Evolutionary conservation across 306 rosid species (phyloP).

Genomic region (Cucurbita pepo): DNA sequence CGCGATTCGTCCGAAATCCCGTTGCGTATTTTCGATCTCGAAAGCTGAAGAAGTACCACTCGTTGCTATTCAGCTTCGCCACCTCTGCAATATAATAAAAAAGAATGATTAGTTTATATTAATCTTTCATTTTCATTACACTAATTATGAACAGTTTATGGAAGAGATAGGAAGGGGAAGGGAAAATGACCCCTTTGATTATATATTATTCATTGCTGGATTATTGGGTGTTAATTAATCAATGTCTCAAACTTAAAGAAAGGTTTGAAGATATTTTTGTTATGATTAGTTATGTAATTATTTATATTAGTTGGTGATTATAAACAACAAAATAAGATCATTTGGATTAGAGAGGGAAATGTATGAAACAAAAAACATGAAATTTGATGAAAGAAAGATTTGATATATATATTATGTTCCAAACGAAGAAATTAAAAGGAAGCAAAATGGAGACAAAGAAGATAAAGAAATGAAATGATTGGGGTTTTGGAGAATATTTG

Average conservation of each 20-base stretch:
- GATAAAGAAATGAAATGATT: not conserved
- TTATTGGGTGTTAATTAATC: not conserved
- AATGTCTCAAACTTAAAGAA: not conserved
- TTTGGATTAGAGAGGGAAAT: not conserved
- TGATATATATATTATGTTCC: not conserved
- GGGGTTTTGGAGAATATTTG: not conserved
- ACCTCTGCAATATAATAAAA: constrained; percentile 27
- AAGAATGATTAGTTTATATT: not conserved
- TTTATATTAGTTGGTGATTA: not conserved
- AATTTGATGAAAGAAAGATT: not conserved
- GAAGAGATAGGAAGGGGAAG: not conserved
- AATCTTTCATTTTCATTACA: not conserved
- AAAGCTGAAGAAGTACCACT: constrained; percentile 98
- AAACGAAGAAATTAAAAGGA: not conserved
- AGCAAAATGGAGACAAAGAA: not conserved
- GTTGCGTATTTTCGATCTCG: constrained; percentile 95
- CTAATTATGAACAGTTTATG: not conserved
- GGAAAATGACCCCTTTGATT: not conserved
- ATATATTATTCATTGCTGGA: not conserved
- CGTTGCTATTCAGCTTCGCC: constrained; percentile 81
- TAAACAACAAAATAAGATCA: not conserved
- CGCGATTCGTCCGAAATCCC: constrained; percentile 72
- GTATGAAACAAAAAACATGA: not conserved
- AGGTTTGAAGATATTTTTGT: not conserved
- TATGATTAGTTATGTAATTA: not conserved